A percentile compares a stretch with the other conserved stretches of the same genome.
phyloP scores from a whole-genome alignment of 495 filamentous ascomycete genomes.

The Talaromyces nanjingensis region DNA sequence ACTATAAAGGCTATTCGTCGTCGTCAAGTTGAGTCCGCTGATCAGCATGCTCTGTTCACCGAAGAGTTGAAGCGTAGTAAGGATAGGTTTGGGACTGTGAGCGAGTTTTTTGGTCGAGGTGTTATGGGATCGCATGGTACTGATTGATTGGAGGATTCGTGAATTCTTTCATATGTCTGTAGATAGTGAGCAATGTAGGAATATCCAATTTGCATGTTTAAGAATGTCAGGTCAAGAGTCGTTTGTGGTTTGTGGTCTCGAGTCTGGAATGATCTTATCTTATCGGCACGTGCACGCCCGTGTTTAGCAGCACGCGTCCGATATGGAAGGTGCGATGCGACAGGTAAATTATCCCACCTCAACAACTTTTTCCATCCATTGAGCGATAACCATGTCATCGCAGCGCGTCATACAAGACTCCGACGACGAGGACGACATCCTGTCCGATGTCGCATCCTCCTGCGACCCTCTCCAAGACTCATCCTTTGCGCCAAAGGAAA shows the following conservation, averaged over 20 bases:
- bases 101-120: slow-evolving; percentile 90
- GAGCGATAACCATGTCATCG: slow-evolving; percentile 10
- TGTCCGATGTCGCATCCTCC: slow-evolving; percentile 23
- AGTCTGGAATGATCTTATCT: not conserved
- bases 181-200: not conserved
- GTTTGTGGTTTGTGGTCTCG: not conserved
- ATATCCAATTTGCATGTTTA: not conserved
- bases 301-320: not conserved
- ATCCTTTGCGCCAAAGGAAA: not conserved
- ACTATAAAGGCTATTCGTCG: slow-evolving; percentile 80
- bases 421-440: slow-evolving; percentile 36
- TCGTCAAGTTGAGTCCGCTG: slow-evolving; percentile 80
- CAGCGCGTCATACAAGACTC: slow-evolving; percentile 45
- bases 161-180: not conserved
- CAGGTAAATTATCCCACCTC: not conserved
- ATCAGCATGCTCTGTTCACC: slow-evolving; percentile 84
- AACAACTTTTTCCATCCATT: not conserved
- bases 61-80: slow-evolving; percentile 70
- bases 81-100: slow-evolving; percentile 80
- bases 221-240: not conserved
- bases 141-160: not conserved
- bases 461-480: slow-evolving; percentile 15
- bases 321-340: not conserved
- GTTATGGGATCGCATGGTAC: slow-evolving; percentile 57
- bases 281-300: slow-evolving; percentile 5